Evolutionary conservation across 345 rosid genomes (phyloP), one percentile per base, ranked within the genome.

Genomic region (Pseudoturritis turrita): DNA sequence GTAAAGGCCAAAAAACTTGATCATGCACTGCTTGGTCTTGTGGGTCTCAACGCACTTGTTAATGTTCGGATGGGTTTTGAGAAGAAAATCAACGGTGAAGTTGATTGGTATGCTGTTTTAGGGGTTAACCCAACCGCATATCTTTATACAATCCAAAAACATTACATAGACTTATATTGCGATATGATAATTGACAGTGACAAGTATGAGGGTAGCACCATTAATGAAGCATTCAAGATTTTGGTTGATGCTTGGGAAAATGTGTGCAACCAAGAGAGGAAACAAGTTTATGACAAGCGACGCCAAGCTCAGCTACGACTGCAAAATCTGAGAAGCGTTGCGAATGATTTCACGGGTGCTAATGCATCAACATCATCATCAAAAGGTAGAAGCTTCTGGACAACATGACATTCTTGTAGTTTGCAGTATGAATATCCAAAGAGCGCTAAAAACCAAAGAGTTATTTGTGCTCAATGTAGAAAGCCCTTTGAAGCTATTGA

Each of bases 191-290:
- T 81, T 10, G 86, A 83, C 53, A 77, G 70, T 57, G 81, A 84
- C 43, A 79, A 74, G 62, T 75, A 81, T 0, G 67, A 73, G 1
- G 85, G 88, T 28, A n/a, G 51, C 37, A n/a, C n/a, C n/a, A 79
- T 84, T 39, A 86, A 83, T 2, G 84, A 82, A 2, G 88, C 89
- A 37, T 80, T 79, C 60, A 70, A 69, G 71, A 61, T 85, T 36
- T 3, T 86, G 52, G 78, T 80, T 19, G 81, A 85, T 85, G 85
- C 18, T 85, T n/a, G 84, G 86, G 73, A 43, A 18, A 17, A 71
- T 61, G 73, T 88, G 61, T 3, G 10, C 40, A 78, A 79, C 41
- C 67, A 74, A 65, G 58, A n/a, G 35, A 79, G 63, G 83, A 83
- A 83, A 65, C 23, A 37, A 0, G 59, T 78, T 23, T 83, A 79